Conservation (phyloP, 192 early-diverging fungal genomes). For the Coemansia sp. region DNA sequence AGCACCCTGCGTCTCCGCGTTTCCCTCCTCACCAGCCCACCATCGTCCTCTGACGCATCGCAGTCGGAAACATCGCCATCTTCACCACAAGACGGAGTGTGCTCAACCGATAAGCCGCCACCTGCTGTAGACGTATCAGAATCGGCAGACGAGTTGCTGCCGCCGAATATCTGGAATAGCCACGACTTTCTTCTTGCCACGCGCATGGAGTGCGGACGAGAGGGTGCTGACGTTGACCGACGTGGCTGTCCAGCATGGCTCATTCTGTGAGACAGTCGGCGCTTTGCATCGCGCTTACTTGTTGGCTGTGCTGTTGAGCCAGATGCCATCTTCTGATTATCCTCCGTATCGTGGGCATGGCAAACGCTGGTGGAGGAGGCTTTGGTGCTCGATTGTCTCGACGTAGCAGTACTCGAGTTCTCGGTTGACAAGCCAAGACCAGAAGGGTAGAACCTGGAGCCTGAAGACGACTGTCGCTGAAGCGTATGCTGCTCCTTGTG, state of each 20-base stretch:
- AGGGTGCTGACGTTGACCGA: slow-evolving; percentile 46
- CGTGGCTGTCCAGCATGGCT: slow-evolving; percentile 39
- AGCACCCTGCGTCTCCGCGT: slow-evolving; percentile 29
- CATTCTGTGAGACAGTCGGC: slow-evolving; percentile 20
- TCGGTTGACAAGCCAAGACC: slow-evolving; percentile 15
- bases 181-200: slow-evolving; percentile 36
- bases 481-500: neutral
- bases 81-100: neutral
- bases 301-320: neutral
- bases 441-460: slow-evolving; percentile 26
- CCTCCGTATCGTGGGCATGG: neutral
- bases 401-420: neutral
- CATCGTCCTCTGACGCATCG: slow-evolving; percentile 6
- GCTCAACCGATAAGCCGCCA: neutral
- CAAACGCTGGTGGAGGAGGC: neutral
- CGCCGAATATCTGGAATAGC: slow-evolving; percentile 34
- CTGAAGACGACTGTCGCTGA: slow-evolving; percentile 13
- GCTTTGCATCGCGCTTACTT: neutral
- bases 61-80: slow-evolving; percentile 3
- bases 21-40: neutral
- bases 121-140: neutral
- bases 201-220: slow-evolving; percentile 47
- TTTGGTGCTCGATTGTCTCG: slow-evolving; percentile 6
- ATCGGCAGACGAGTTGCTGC: neutral
- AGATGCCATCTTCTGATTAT: neutral